Base-by-base conservation (phyloP, 257 asterid species). In the Ajuga chamaepitys region DNA sequence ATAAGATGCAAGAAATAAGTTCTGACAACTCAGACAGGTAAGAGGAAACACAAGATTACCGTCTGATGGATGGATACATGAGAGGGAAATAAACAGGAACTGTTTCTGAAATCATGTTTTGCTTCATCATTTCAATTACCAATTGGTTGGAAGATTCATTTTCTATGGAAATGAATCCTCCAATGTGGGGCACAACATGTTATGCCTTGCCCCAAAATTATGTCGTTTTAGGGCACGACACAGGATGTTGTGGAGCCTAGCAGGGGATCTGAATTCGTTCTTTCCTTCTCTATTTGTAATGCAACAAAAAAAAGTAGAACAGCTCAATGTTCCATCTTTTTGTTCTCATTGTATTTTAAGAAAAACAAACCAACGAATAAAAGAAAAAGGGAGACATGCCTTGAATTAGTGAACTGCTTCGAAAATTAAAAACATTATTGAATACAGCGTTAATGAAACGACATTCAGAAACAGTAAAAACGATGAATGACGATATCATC, bases 371-470 rank as follows among this genome's bases (percentile, higher is more conserved):
- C n/a, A n/a, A n/a, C n/a, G 9, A 57, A 47, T 1, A 11, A 6
- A 66, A 51, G 38, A 40, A 54, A 14, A 25, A 8, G 9, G 16
- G 46, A 46, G 28, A 38, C 59, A 47, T 57, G 70, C 67, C 77
- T 69, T 50, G 2, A 9, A 9, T 4, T 57, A 2, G 51, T 20
- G 4, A 18, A 46, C 62, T 38, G 60, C 68, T 70, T 60, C 48
- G 11, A 56, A 76, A 62, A 58, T 54, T 61, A 70, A 80, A 78
- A 74, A 80, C 82, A 70, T 79, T 70, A 83, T 87, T 82, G 78
- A 74, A 76, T 81, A 86, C 79, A 82, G 77, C 71, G 75, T 37
- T 20, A 75, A 74, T 67, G 82, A 82, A 70, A 68, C 55, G n/a
- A 25, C 64, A 32, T n/a, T 38, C 20, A 9, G 37, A 24, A 24